Evolutionary conservation across 1,139 yeast species (phyloP).

Genomic region (Debaryomyces sp.): DNA sequence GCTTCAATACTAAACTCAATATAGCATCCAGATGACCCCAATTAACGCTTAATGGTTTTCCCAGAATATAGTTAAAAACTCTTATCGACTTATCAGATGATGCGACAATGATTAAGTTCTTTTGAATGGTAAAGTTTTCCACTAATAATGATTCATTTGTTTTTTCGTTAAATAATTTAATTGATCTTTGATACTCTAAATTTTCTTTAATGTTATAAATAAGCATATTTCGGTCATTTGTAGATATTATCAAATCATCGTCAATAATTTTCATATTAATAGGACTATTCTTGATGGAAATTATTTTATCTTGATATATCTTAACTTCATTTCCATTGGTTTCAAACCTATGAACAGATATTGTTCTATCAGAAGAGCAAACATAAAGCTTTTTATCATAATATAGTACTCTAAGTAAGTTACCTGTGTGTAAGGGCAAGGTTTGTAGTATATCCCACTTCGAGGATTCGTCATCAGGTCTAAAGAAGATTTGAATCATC

Average conservation of each 20-base stretch:
- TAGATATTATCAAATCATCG: slow-evolving; percentile 50
- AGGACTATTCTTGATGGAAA: slow-evolving; percentile 56
- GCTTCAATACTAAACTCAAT: slow-evolving; percentile 36
- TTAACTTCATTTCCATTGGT: slow-evolving; percentile 20
- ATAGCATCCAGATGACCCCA: slow-evolving; percentile 73
- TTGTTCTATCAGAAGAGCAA: slow-evolving; percentile 61
- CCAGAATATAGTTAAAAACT: slow-evolving; percentile 46
- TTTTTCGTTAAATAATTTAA: slow-evolving; percentile 42
- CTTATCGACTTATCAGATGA: slow-evolving; percentile 63
- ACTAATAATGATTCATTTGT: slow-evolving; percentile 42
- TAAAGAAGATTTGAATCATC: slow-evolving; percentile 56
- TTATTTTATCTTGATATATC: slow-evolving; percentile 43
- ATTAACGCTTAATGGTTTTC: slow-evolving; percentile 47
- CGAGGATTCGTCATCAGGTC: slow-evolving; percentile 11
- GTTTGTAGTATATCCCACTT: slow-evolving; percentile 61
- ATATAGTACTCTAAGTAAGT: slow-evolving; percentile 41
- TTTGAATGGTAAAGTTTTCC: slow-evolving; percentile 39
- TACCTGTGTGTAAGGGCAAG: slow-evolving; percentile 58
- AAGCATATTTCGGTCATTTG: slow-evolving; percentile 52
- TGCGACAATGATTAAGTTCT: slow-evolving; percentile 42
- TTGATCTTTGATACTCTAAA: slow-evolving; percentile 38
- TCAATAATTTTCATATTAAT: slow-evolving; percentile 30
- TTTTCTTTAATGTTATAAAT: slow-evolving; percentile 36
- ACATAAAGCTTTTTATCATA: slow-evolving; percentile 42
- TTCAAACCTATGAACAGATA: slow-evolving; percentile 51